Evolutionary conservation across 2,329 filamentous ascomycete species (phyloP).

Genomic region (Bipolaris oryzae): DNA sequence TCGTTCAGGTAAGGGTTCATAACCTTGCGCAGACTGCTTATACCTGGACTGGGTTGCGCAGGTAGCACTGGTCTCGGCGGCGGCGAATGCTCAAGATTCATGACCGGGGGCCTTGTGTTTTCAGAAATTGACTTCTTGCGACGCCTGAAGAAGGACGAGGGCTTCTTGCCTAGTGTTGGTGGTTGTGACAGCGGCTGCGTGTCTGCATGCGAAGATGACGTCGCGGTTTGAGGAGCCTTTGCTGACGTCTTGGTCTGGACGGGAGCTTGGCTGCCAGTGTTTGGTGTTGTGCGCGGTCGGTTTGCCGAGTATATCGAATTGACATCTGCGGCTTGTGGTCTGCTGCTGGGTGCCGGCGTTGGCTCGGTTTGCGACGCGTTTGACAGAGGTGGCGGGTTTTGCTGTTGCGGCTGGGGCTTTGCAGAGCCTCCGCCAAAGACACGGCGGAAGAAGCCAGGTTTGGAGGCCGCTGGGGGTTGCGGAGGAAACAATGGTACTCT

Average conservation of each 20-base stretch:
- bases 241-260: conserved; percentile 55
- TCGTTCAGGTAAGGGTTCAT: conserved; percentile 80
- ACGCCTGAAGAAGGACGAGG: conserved; percentile 91
- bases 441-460: conserved; percentile 88
- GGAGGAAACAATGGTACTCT: conserved; percentile 54
- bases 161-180: conserved; percentile 76
- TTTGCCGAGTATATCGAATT: conserved; percentile 40
- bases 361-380: conserved; percentile 25
- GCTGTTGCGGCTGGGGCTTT: conserved; percentile 54
- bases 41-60: conserved; percentile 56
- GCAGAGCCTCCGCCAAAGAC: conserved; percentile 76
- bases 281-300: conserved; percentile 48
- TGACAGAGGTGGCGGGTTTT: conserved; percentile 21
- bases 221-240: conserved; percentile 35
- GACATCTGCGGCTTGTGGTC: conserved; percentile 34
- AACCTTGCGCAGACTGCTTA: conserved; percentile 80
- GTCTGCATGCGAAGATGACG: conserved; percentile 27
- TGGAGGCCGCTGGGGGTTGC: conserved; percentile 59
- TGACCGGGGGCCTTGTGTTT: conserved; percentile 65
- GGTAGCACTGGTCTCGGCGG: conserved; percentile 35
- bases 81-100: conserved; percentile 50
- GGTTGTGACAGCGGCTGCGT: conserved; percentile 33
- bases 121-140: conserved; percentile 89
- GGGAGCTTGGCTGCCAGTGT: conserved; percentile 52
- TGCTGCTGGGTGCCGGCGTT: conserved; percentile 23